Conservation (phyloP, 1,284 basidiomycete species). For the Jaminaea rosea region DNA sequence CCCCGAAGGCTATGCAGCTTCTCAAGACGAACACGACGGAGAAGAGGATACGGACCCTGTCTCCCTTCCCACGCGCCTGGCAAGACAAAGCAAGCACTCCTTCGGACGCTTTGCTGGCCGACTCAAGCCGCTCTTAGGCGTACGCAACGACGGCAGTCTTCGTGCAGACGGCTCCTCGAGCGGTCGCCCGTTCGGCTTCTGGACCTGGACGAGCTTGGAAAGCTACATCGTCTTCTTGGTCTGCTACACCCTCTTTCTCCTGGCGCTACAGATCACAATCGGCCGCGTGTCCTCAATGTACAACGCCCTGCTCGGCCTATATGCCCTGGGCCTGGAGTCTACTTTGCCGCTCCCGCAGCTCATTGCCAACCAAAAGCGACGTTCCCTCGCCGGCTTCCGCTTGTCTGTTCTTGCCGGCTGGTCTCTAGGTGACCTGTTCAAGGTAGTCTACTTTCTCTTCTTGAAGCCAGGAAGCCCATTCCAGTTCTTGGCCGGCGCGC, state of each 20-base stretch:
- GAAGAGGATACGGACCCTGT: neutral
- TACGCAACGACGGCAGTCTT: neutral
- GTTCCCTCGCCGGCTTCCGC: slow-evolving; percentile 72
- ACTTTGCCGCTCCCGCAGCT: slow-evolving; percentile 28
- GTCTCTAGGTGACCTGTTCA: slow-evolving; percentile 48
- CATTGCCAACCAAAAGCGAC: slow-evolving; percentile 57
- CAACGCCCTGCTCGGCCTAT: slow-evolving; percentile 63
- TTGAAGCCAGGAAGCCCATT: slow-evolving; percentile 15
- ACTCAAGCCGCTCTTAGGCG: slow-evolving; percentile 4
- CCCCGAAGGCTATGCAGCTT: no score
- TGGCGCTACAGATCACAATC: slow-evolving; percentile 52
- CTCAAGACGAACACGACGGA: slow-evolving; percentile 12
- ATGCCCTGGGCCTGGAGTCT: slow-evolving; percentile 58
- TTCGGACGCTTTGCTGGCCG: no score
- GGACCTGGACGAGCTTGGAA: slow-evolving; percentile 71
- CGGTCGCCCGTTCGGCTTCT: slow-evolving; percentile 62
- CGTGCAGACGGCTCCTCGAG: slow-evolving; percentile 5
- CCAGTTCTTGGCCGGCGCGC: slow-evolving; percentile 26
- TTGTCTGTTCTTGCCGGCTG: slow-evolving; percentile 61
- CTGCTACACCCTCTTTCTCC: slow-evolving; percentile 55
- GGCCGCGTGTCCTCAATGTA: slow-evolving; percentile 50
- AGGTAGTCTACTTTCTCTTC: slow-evolving; percentile 32
- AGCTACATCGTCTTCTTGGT: slow-evolving; percentile 71
- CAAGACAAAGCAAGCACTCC: no score
- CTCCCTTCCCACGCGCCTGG: neutral